These are phyloP conservation scores for Balamuthia mandrillaris DNA, from an alignment of 208 protist genomes.

Conservation along the genomic window DNA sequence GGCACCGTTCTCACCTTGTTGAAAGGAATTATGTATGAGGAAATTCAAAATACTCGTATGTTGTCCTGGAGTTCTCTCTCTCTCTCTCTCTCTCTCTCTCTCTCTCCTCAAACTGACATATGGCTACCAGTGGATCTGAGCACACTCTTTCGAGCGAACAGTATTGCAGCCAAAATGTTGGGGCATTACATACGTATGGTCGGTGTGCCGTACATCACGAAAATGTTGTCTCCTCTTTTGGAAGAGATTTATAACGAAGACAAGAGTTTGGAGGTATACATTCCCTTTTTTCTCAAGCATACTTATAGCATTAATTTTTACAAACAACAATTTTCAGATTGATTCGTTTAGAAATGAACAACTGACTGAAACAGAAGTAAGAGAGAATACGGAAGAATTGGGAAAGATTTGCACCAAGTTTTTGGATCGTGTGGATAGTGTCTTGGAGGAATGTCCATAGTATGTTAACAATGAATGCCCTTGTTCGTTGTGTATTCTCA, in stretches of 20 bases:
- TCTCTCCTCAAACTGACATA: not conserved
- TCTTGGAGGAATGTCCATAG: conserved; percentile 19
- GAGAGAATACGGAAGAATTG: not conserved
- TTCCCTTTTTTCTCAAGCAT: not conserved
- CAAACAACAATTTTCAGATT: not conserved
- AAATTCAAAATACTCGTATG: conserved; percentile 3
- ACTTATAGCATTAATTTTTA: too few relatives aligned
- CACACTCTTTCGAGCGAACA: conserved; percentile 9
- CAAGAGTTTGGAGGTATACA: conserved; percentile 3
- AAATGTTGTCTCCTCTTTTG: not conserved
- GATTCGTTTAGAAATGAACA: conserved; percentile 11
- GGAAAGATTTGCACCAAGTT: not conserved
- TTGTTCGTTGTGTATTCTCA: not conserved
- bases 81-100: not conserved
- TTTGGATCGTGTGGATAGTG: not conserved
- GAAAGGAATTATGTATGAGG: conserved; percentile 2
- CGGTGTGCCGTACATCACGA: not conserved
- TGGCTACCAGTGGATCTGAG: not conserved
- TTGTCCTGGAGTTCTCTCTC: not conserved
- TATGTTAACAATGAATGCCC: not conserved
- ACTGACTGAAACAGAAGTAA: not conserved
- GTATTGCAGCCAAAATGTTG: conserved; percentile 2
- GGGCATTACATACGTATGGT: conserved; percentile 11
- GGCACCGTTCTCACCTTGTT: not conserved
- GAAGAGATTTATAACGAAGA: not conserved